Evolutionary conservation across 2,329 filamentous ascomycete species (phyloP), one percentile per base, ranked within the genome.

Genomic region (Chaetomium sp.): DNA sequence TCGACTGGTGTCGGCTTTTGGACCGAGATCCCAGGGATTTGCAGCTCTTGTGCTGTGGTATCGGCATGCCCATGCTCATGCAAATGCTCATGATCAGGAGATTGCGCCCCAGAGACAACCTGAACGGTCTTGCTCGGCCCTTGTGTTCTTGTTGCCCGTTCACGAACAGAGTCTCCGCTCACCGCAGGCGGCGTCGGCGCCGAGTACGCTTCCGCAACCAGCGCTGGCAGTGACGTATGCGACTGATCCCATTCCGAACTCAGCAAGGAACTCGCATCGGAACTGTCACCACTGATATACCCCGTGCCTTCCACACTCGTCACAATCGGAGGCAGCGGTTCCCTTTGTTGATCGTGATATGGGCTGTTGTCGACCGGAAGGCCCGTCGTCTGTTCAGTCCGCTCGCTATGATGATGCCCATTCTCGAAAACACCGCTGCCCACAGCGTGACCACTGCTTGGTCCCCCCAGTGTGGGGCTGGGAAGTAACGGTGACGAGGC

Each of bases 301-400:
- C 81, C 85, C 54, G 71, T 79, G 8, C 80, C 82, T 65, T 91
- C 86, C 14, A 86, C 79, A 1, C 84, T 85, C 0, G 85, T 87
- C 10, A 88, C 84, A 12, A 89, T 79, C 1, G 86, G 86, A 4
- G 88, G 84, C 37, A 90, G 68, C 12, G 88, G 87, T 59, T 88
- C 81, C 52, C 80, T 75, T 59, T 77, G 77, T 61, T 76, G 19
- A 27, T 27, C 3, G 19, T 27, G 2, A 27, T 27, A 27, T 27
- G 19, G 77, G 6, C 79, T 80, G 10, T 76, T 81, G 56, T 84
- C 83, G 33, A 80, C 78, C 47, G 74, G 72, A 56, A 79, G 78
- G 58, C 76, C 80, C 3, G 74, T 70, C 5, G 71, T 72, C 49
- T 79, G 74, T 4, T 72, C 35, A 12, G 11, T 2, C 9, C 9